A percentile compares a stretch with the other conserved stretches of the same genome.
Evolutionary conservation across 306 rosid genomes (phyloP).

Genomic region (Fagus crenata): DNA sequence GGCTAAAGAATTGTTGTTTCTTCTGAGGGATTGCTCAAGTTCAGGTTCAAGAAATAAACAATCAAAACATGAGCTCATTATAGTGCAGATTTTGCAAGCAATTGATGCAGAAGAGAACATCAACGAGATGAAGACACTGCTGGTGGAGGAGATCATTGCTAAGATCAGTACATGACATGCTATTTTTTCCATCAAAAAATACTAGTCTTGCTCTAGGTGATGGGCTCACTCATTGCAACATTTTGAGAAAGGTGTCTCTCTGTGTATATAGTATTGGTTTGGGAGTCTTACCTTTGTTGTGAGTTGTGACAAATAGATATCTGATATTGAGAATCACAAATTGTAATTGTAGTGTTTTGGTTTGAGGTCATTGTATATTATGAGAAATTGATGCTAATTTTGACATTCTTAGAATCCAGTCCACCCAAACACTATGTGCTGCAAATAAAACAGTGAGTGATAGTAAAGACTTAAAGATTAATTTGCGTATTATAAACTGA

Average conservation of each 20-base stretch:
- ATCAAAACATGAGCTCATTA: constrained; percentile 33
- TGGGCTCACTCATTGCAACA: neutral
- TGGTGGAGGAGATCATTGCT: constrained; percentile 79
- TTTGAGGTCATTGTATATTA: too few species aligned
- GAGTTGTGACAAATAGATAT: neutral
- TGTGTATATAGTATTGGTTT: constrained; percentile 40
- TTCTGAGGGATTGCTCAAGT: constrained; percentile 56
- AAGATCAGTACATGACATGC: constrained; percentile 47
- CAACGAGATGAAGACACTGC: constrained; percentile 38
- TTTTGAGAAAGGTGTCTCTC: neutral
- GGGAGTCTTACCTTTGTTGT: constrained; percentile 4
- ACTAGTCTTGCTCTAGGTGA: neutral
- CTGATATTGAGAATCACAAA: constrained; percentile 11
- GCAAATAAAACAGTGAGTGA: too few species aligned
- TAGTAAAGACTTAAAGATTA: too few species aligned
- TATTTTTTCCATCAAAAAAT: neutral
- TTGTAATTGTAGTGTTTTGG: neutral
- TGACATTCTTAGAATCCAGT: too few species aligned
- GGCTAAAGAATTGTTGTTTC: constrained; percentile 60
- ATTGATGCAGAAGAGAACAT: constrained; percentile 64
- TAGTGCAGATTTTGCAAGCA: constrained; percentile 64
- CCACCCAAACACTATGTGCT: too few species aligned
- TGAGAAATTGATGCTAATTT: too few species aligned
- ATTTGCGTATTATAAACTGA: too few species aligned
- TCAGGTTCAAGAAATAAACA: constrained; percentile 39